A percentile compares a stretch with the other conserved stretches of the same genome.
phyloP scores from a whole-genome alignment of 176 grass and related monocot genomes.

The Carex cristatella region DNA sequence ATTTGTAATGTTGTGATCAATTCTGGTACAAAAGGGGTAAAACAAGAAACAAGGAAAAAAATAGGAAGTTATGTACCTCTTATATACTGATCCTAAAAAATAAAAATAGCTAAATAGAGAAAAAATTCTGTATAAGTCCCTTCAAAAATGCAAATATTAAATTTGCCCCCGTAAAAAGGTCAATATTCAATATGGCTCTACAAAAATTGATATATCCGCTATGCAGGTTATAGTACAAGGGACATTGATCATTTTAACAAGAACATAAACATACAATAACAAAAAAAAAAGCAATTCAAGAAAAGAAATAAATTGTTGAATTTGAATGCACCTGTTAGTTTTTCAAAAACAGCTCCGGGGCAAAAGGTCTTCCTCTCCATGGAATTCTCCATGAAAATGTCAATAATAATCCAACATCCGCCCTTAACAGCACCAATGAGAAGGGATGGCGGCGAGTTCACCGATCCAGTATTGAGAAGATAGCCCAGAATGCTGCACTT shows the following conservation, averaged over 20 bases:
- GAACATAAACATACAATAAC: background rate
- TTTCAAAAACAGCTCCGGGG: constrained; percentile 52
- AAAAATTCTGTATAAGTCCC: background rate
- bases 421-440: constrained; percentile 37
- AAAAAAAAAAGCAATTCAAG: background rate
- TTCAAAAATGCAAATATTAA: background rate
- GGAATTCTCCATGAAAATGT: constrained; percentile 80
- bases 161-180: background rate
- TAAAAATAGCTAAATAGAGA: background rate
- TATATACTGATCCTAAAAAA: background rate
- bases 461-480: constrained; percentile 34
- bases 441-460: constrained; percentile 32
- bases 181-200: background rate
- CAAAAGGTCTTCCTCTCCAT: constrained; percentile 62
- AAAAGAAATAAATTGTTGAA: background rate
- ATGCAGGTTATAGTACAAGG: background rate
- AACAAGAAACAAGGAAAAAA: background rate
- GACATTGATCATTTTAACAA: background rate
- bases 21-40: constrained; percentile 28
- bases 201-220: background rate
- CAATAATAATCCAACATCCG: constrained; percentile 65
- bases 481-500: constrained; percentile 39
- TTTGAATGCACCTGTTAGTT: constrained; percentile 46
- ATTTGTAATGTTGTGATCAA: constrained; percentile 68
- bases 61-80: background rate